Evolutionary conservation across 2,329 filamentous ascomycete species (phyloP), one percentile per base, ranked within the genome.

Genomic region (Leptographium galeiforme): DNA sequence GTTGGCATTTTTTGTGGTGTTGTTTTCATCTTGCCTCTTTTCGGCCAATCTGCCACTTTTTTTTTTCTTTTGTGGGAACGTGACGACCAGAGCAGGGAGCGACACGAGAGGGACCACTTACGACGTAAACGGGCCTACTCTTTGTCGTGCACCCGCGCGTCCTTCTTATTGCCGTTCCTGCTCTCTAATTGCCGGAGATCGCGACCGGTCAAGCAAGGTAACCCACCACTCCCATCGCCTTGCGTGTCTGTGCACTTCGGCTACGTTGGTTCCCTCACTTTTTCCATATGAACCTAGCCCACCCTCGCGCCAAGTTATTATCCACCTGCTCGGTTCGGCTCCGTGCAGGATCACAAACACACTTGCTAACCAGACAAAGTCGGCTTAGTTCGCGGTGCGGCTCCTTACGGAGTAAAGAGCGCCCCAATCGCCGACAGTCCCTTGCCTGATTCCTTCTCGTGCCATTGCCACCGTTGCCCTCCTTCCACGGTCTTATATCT

Each of bases 261-360:
- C 34, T 36, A 36, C 7, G 36, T 48, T 38, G 6, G n/a, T 30
- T 40, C 8, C 34, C 33, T 14, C 39, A 25, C 34, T 40, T 40
- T 33, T 40, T 8, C 8, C 40, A 30, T 32, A 33, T 30, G 6
- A 13, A 19, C 39, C 38, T 13, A 41, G 25, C 16, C 16, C 45
- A 39, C 34, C 44, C 19, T 36, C 43, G 38, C 36, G 32, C 36
- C 41, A 47, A 47, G n/a, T 43, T 40, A 47, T 51, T 40, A 47
- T 51, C 56, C 52, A 52, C 51, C 55, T 51, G 54, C 52, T 50
- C 18, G 56, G 53, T 57, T 49, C 54, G 48, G 52, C 45, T 51
- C 25, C 38, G 34, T 51, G 45, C 56, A 57, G 56, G 50, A 57
- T 40, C 56, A 48, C 18, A 57, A 44, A 39, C 14, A 56, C 48